Conservation (phyloP, 306 rosid genomes). For the Vicia sativa region DNA sequence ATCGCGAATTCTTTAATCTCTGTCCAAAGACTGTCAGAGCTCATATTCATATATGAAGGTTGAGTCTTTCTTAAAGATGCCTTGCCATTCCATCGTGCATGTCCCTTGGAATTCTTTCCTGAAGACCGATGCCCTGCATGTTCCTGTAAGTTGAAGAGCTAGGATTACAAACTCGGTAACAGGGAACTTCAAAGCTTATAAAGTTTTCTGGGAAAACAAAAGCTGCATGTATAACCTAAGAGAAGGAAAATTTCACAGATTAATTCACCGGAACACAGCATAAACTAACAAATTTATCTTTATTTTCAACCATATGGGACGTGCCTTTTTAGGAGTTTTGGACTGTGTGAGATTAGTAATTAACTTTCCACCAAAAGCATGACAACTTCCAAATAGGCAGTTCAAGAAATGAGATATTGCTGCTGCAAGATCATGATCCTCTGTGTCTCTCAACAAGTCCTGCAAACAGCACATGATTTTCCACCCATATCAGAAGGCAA, state of each 20-base stretch:
- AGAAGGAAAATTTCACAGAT: slow-evolving; percentile 25
- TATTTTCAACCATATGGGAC: slow-evolving; percentile 31
- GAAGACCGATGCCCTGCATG: slow-evolving; percentile 63
- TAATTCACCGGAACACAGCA: background rate
- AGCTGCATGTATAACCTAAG: background rate
- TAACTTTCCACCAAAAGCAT: slow-evolving; percentile 59
- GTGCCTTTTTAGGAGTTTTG: slow-evolving; percentile 66
- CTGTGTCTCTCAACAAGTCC: slow-evolving; percentile 88
- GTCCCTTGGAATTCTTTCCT: slow-evolving; percentile 77
- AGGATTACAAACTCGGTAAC: slow-evolving; percentile 6
- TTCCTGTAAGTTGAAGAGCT: slow-evolving; percentile 59
- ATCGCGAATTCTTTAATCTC: slow-evolving; percentile 79
- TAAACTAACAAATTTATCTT: slow-evolving; percentile 18
- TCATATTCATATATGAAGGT: slow-evolving; percentile 63
- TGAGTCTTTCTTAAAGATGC: slow-evolving; percentile 61
- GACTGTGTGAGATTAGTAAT: slow-evolving; percentile 49
- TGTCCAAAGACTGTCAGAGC: slow-evolving; percentile 85
- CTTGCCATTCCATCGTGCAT: slow-evolving; percentile 73
- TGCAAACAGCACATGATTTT: slow-evolving; percentile 40
- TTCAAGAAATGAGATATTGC: slow-evolving; percentile 85
- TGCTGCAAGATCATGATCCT: slow-evolving; percentile 89
- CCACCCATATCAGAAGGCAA: slow-evolving; percentile 5
- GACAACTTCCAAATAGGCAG: slow-evolving; percentile 86
- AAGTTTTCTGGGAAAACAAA: slow-evolving; percentile 27
- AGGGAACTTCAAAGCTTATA: background rate